Conservation (phyloP, 805 yeast genomes). For the Pichia paraexigua region DNA sequence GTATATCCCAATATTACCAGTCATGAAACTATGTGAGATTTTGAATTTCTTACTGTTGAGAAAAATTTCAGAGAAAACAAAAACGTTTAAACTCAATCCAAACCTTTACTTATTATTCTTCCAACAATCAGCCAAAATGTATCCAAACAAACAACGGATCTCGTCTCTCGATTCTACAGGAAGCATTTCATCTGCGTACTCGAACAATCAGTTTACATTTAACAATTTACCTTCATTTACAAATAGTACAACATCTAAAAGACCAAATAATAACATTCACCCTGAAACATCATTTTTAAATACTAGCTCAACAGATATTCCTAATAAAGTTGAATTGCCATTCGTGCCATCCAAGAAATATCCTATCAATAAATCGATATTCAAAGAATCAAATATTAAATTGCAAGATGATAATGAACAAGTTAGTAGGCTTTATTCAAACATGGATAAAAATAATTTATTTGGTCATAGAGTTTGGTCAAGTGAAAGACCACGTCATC, state of each 20-base stretch:
- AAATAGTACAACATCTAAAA: background rate
- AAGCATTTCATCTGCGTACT: background rate
- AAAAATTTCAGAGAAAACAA: background rate
- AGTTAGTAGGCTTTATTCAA: background rate
- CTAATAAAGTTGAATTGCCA: conserved; percentile 8
- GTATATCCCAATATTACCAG: background rate
- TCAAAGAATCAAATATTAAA: background rate
- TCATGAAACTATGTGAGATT: background rate
- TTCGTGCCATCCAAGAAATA: conserved; percentile 12
- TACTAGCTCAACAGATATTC: background rate
- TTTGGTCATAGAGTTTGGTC: conserved; percentile 6
- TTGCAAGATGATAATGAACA: background rate
- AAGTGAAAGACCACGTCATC: background rate
- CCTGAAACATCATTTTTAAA: background rate
- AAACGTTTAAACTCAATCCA: background rate
- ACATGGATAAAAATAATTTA: background rate
- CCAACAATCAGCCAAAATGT: background rate
- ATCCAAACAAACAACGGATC: background rate
- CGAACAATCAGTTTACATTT: background rate
- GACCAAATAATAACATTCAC: background rate
- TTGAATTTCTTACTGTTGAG: background rate
- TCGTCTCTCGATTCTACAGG: background rate
- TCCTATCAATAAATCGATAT: conserved; percentile 3
- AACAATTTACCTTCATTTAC: background rate
- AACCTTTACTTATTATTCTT: background rate